Evolutionary conservation across 2,329 filamentous ascomycete genomes (phyloP), one percentile per base, ranked within the genome.

Genomic region (Penicillium capsulatum): DNA sequence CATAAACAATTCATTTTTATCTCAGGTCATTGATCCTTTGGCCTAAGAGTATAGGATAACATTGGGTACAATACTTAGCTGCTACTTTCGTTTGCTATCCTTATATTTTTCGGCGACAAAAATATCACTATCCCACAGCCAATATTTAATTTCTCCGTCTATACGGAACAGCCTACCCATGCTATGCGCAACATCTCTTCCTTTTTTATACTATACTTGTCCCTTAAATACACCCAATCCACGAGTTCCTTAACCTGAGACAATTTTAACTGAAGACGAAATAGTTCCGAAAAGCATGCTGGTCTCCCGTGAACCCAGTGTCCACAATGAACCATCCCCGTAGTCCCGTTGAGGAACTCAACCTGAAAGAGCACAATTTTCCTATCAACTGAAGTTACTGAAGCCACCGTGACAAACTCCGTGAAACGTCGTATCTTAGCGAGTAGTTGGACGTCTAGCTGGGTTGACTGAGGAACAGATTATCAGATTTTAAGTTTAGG

Each of bases 101-200:
- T 28, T 28, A 28, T 28, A 28, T 28, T 28, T 28, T 28, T 28
- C 26, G 26, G 26, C 26, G 26, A 28, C 26, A 28, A 28, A 28
- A 28, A 28, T 28, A 28, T 28, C 26, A 28, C 26, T 28, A 28
- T 28, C 26, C 26, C 26, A 28, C 26, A 28, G 26, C 26, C 11
- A n/a, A 28, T 28, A 28, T n/a, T 14, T 28, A 6, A 28, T 28
- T 28, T 28, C n/a, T n/a, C n/a, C n/a, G n/a, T n/a, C 26, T 28
- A 28, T 28, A 28, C 11, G 11, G 26, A 28, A 28, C 26, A 28
- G 4, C 26, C 11, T 28, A 28, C 26, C 26, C 26, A 28, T n/a
- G 26, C 26, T 6, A 28, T 28, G 11, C 26, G 26, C 26, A 28
- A 28, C 26, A 28, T 28, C 26, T 28, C 26, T 28, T 28, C 26